Percentiles rank a stretch among this genome's conserved stretches.
Evolutionary conservation across 345 rosid genomes (phyloP).

Genomic region (Gynandropsis gynandra): DNA sequence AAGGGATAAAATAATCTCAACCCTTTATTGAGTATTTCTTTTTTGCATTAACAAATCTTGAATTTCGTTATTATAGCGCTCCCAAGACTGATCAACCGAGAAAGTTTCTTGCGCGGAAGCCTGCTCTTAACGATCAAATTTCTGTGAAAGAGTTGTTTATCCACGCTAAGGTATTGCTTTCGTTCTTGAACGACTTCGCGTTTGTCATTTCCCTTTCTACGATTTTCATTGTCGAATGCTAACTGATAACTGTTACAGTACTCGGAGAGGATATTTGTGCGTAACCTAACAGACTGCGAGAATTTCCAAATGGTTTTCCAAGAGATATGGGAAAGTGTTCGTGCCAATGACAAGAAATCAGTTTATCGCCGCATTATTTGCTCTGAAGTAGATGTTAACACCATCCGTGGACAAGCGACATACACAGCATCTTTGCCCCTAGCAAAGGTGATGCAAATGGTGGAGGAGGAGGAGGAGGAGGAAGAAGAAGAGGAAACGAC

Average conservation of each 20-base stretch:
- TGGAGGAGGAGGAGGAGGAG: too few relatives aligned
- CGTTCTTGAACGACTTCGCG: too few relatives aligned
- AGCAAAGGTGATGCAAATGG: constrained; percentile 30
- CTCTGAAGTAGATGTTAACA: constrained; percentile 50
- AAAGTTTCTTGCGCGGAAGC: constrained; percentile 46
- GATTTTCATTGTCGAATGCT: constrained; percentile 2
- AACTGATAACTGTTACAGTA: constrained; percentile 37
- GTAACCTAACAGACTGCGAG: constrained; percentile 36
- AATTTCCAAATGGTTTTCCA: constrained; percentile 39
- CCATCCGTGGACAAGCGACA: constrained; percentile 47
- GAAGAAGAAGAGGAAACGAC: constrained; percentile 29
- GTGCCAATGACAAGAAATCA: constrained; percentile 56
- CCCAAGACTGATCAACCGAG: constrained; percentile 38
- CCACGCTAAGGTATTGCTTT: constrained; percentile 54
- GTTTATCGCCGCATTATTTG: constrained; percentile 63
- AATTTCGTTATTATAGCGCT: constrained; percentile 33
- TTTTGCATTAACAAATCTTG: constrained; percentile 19
- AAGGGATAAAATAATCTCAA: constrained; percentile 23
- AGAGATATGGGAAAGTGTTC: constrained; percentile 54
- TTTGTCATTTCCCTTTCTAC: background rate
- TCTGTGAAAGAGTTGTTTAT: constrained; percentile 65
- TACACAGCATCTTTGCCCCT: constrained; percentile 34
- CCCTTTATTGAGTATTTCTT: constrained; percentile 8
- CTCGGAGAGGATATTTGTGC: constrained; percentile 51
- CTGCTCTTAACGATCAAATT: constrained; percentile 46